These are phyloP conservation scores for Seiridium cupressi DNA, from an alignment of 2,329 filamentous ascomycete species.

Conservation along the genomic window DNA sequence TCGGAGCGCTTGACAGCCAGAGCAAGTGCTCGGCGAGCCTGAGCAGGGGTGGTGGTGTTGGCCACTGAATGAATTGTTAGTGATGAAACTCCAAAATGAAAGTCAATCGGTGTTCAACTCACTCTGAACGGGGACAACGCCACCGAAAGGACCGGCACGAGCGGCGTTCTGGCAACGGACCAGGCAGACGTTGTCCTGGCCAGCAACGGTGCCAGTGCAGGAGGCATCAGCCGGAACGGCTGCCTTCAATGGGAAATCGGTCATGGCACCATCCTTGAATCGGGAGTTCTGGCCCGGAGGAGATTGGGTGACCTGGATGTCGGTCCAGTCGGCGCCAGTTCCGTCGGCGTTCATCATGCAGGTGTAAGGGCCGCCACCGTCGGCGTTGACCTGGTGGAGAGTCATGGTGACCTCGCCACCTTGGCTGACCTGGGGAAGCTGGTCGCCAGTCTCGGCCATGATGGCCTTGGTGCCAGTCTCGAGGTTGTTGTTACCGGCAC, in stretches of 20 bases:
- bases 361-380: slow-evolving; percentile 64
- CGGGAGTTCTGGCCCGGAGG: slow-evolving; percentile 50
- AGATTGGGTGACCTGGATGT: slow-evolving; percentile 54
- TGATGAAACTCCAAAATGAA: slow-evolving; percentile 16
- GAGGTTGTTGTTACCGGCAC: slow-evolving; percentile 53
- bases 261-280: slow-evolving; percentile 37
- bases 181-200: slow-evolving; percentile 59
- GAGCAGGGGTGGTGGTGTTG: slow-evolving; percentile 16
- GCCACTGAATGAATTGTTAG: slow-evolving; percentile 22
- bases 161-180: slow-evolving; percentile 62
- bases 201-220: slow-evolving; percentile 60
- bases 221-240: slow-evolving; percentile 52
- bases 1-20: slow-evolving; percentile 22
- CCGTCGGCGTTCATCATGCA: slow-evolving; percentile 64
- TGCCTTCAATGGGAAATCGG: slow-evolving; percentile 53
- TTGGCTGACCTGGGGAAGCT: slow-evolving; percentile 56
- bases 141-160: slow-evolving; percentile 61
- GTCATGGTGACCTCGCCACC: slow-evolving; percentile 61
- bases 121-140: slow-evolving; percentile 56
- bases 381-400: slow-evolving; percentile 65
- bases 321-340: slow-evolving; percentile 50
- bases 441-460: slow-evolving; percentile 53
- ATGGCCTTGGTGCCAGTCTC: slow-evolving; percentile 56
- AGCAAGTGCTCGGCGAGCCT: slow-evolving; percentile 20
- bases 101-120: slow-evolving; percentile 4